Evolutionary conservation across 257 asterid genomes (phyloP).

Genomic region (Nemophila menziesii): DNA sequence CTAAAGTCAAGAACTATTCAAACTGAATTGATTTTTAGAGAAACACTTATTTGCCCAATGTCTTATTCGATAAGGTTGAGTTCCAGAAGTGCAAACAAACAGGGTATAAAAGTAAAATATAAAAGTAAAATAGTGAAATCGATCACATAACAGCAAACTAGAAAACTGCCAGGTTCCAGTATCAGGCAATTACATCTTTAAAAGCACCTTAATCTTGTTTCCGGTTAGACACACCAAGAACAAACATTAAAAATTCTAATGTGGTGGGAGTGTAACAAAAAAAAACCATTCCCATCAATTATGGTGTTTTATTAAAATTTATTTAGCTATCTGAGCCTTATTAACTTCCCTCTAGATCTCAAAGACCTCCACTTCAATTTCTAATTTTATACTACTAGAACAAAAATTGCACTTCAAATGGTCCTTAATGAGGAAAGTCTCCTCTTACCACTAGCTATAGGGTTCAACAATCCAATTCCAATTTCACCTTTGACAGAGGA

Average conservation of each 20-base stretch:
- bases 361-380: not conserved
- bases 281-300: constrained; percentile 2
- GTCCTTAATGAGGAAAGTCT: constrained; percentile 14
- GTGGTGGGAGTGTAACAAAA: constrained; percentile 8
- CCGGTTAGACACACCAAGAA: not conserved
- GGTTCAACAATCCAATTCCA: constrained; percentile 28
- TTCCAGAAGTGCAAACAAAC: too few species aligned
- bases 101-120: too few species aligned
- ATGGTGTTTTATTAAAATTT: not conserved
- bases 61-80: too few species aligned
- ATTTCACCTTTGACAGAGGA: constrained; percentile 34
- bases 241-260: not conserved
- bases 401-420: constrained; percentile 2
- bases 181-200: too few species aligned
- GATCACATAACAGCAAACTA: too few species aligned
- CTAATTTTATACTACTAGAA: too few species aligned
- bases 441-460: constrained; percentile 19
- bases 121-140: too few species aligned
- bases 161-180: not conserved
- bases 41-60: too few species aligned
- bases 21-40: too few species aligned
- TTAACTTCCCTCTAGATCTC: not conserved
- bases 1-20: too few species aligned
- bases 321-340: constrained; percentile 3
- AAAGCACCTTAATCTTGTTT: not conserved